These are phyloP conservation scores for Penicillium sp. DNA, from an alignment of 2,329 filamentous ascomycete species.

Conservation along the genomic window DNA sequence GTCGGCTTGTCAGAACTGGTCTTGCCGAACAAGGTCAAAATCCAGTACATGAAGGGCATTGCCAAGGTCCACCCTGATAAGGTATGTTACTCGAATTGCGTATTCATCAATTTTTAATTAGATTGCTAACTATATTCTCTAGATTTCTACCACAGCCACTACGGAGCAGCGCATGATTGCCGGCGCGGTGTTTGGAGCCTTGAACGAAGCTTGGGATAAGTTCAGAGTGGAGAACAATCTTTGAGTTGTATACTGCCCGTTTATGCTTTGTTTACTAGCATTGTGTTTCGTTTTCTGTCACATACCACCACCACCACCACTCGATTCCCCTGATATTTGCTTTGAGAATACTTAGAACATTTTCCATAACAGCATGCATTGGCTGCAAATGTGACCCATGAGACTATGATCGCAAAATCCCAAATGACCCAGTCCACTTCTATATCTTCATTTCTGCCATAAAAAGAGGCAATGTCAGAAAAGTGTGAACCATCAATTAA, in stretches of 20 bases:
- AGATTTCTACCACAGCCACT: conserved; percentile 65
- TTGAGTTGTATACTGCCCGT: conserved; percentile 28
- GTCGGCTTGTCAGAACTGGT: conserved; percentile 92
- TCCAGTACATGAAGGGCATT: conserved; percentile 98
- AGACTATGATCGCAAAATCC: conserved; percentile 7
- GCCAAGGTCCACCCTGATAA: conserved; percentile 98
- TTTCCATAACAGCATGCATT: neutral
- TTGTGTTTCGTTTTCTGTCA: neutral
- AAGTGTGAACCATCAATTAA: neutral
- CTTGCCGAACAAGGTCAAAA: conserved; percentile 92
- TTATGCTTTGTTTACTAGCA: conserved; percentile 3
- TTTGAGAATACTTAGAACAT: conserved; percentile 11
- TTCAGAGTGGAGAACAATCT: conserved; percentile 65
- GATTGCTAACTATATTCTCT: conserved; percentile 8
- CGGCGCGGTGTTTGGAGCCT: conserved; percentile 62
- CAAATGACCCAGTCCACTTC: neutral
- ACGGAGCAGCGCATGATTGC: conserved; percentile 69
- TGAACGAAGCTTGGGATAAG: conserved; percentile 70
- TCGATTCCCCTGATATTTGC: neutral
- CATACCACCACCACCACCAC: conserved; percentile 1
- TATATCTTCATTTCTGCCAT: neutral
- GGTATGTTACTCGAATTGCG: conserved; percentile 57
- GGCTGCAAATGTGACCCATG: conserved; percentile 5
- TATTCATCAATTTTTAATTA: neutral
- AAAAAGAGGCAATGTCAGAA: neutral